phyloP scores from a whole-genome alignment of 371 early-diverging fungal genomes.

The Lichtheimia ramosa region DNA sequence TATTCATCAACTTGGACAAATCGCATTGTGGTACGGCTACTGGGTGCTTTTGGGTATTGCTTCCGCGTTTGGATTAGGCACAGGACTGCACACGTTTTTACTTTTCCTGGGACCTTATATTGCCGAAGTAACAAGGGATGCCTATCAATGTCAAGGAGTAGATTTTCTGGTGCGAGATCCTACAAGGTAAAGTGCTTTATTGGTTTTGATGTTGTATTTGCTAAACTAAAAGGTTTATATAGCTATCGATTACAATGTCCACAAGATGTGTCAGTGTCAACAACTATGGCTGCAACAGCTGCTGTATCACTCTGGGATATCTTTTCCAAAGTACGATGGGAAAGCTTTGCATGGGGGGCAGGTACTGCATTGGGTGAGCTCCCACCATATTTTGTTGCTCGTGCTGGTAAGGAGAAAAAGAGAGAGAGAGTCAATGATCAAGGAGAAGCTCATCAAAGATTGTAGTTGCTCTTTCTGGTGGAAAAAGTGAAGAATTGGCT shows the following conservation, averaged over 20 bases:
- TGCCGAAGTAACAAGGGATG: slow-evolving; percentile 80
- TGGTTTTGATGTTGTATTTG: too few relatives aligned
- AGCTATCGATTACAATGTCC: slow-evolving; percentile 37
- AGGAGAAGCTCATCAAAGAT: neutral
- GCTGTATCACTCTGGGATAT: slow-evolving; percentile 58
- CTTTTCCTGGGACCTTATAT: slow-evolving; percentile 90
- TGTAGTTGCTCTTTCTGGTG: slow-evolving; percentile 70
- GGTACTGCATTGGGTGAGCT: slow-evolving; percentile 94
- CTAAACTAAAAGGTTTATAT: neutral
- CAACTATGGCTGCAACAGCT: slow-evolving; percentile 4
- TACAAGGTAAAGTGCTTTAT: slow-evolving; percentile 11
- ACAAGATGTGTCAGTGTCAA: neutral
- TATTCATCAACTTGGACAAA: slow-evolving; percentile 9
- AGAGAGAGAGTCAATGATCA: neutral
- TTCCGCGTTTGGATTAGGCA: slow-evolving; percentile 90
- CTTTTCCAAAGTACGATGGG: slow-evolving; percentile 68
- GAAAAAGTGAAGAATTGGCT: slow-evolving; percentile 61
- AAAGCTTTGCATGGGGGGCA: slow-evolving; percentile 86
- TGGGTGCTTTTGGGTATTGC: slow-evolving; percentile 86
- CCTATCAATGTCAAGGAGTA: slow-evolving; percentile 73
- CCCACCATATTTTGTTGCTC: slow-evolving; percentile 93
- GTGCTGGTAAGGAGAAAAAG: slow-evolving; percentile 61
- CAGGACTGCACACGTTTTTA: slow-evolving; percentile 92
- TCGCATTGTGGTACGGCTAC: slow-evolving; percentile 75
- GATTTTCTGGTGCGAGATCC: slow-evolving; percentile 29